phyloP scores from a whole-genome alignment of 495 filamentous ascomycete genomes.

The Trichoderma asperelloides region DNA sequence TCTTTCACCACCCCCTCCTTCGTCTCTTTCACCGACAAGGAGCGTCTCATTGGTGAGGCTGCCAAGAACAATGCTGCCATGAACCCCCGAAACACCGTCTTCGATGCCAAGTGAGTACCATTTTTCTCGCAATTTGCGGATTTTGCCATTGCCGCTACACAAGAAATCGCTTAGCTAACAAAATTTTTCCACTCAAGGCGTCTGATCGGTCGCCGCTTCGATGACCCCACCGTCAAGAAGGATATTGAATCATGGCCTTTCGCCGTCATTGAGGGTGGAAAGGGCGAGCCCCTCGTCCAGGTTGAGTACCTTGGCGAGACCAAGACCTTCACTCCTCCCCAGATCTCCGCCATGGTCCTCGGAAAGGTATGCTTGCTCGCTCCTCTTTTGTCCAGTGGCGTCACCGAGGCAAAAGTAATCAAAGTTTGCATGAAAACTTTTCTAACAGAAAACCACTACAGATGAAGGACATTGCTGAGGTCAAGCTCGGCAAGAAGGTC shows the following conservation, averaged over 20 bases:
- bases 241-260: conserved; percentile 98
- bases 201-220: conserved; percentile 89
- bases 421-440: not conserved
- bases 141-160: not conserved
- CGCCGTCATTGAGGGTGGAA: conserved; percentile 81
- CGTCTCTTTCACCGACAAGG: conserved; percentile 96
- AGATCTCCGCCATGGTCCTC: conserved; percentile 94
- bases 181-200: conserved; percentile 42
- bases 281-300: conserved; percentile 80
- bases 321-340: conserved; percentile 94
- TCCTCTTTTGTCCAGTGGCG: not conserved
- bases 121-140: not conserved
- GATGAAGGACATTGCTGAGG: conserved; percentile 98
- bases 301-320: conserved; percentile 91
- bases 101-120: conserved; percentile 76
- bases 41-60: conserved; percentile 96
- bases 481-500: conserved; percentile 91
- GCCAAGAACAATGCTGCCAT: conserved; percentile 99
- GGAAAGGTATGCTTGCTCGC: conserved; percentile 53
- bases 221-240: conserved; percentile 93
- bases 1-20: conserved; percentile 97
- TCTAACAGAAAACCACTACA: conserved; percentile 20
- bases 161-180: conserved; percentile 3
- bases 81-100: conserved; percentile 96
- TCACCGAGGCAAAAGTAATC: not conserved